phyloP scores from a whole-genome alignment of 257 asterid species.

The Ophiorrhiza pumila region DNA sequence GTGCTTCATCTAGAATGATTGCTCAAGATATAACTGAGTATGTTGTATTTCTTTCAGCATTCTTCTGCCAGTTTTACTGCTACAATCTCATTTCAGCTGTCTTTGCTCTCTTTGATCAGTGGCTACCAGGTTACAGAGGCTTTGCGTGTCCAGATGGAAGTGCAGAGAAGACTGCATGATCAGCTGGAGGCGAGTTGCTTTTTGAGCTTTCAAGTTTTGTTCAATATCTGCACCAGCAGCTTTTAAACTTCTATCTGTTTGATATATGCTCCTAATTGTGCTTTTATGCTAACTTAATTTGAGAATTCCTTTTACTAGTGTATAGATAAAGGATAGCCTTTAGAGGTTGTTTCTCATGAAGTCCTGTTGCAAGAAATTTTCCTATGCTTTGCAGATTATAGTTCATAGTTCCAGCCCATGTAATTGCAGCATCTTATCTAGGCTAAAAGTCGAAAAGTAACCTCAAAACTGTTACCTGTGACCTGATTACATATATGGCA shows the following conservation, averaged over 20 bases:
- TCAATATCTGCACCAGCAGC: neutral
- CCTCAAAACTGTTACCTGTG: neutral
- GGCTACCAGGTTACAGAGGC: conserved; percentile 92
- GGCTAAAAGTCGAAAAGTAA: neutral
- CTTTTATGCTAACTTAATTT: neutral
- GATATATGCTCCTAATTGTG: neutral
- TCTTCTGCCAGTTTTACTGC: neutral
- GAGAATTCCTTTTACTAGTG: neutral
- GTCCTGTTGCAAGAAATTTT: neutral
- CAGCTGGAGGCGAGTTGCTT: conserved; percentile 68
- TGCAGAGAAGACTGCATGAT: conserved; percentile 76
- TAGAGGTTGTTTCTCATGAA: no score
- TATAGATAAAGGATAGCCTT: neutral
- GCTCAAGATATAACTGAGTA: conserved; percentile 77
- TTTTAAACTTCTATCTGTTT: neutral
- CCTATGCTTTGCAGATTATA: neutral
- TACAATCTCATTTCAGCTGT: conserved; percentile 3
- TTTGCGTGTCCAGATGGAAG: conserved; percentile 93
- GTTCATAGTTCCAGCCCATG: neutral
- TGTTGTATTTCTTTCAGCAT: conserved; percentile 11
- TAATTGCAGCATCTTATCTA: no score
- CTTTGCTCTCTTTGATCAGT: conserved; percentile 39
- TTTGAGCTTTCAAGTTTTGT: neutral
- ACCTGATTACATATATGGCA: neutral
- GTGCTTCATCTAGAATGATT: conserved; percentile 61